Percentiles rank a stretch among this genome's conserved stretches.
Conservation (phyloP, 1,284 basidiomycete species). For the Meira nashicola region DNA sequence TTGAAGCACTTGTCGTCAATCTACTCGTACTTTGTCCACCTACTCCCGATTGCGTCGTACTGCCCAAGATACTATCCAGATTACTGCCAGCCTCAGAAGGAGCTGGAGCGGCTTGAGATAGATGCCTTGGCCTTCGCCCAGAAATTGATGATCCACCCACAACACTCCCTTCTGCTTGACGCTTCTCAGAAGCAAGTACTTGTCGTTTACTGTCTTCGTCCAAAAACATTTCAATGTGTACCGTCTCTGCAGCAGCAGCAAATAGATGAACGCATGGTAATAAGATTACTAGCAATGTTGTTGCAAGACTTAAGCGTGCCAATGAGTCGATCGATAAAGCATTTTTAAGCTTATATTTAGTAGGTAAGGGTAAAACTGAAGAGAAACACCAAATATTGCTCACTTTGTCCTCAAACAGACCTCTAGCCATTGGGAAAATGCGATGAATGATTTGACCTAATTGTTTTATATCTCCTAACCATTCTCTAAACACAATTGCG, state of each 20-base stretch:
- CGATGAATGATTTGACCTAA: constrained; percentile 65
- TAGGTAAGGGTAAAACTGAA: constrained; percentile 39
- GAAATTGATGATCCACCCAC: neutral
- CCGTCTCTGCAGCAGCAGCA: constrained; percentile 37
- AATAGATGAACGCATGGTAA: constrained; percentile 42
- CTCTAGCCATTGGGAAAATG: constrained; percentile 83
- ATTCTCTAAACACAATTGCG: constrained; percentile 68
- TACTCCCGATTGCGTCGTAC: neutral
- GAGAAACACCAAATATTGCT: constrained; percentile 76
- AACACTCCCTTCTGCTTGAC: constrained; percentile 1
- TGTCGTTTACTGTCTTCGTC: constrained; percentile 16
- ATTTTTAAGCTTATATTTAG: constrained; percentile 34
- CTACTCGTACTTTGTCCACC: neutral
- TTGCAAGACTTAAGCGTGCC: constrained; percentile 51
- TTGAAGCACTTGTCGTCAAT: neutral
- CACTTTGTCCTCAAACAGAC: constrained; percentile 92
- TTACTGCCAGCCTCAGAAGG: constrained; percentile 17
- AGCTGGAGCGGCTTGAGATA: neutral
- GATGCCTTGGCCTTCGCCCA: neutral
- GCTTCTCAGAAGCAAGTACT: constrained; percentile 5
- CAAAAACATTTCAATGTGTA: constrained; percentile 42
- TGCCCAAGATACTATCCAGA: constrained; percentile 25
- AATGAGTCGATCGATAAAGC: constrained; percentile 29
- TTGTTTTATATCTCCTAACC: constrained; percentile 63
- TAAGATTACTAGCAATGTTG: constrained; percentile 52